These are phyloP conservation scores for Globisporangium carolinianum DNA, from an alignment of 352 stramenopile genomes.

Conservation along the genomic window DNA sequence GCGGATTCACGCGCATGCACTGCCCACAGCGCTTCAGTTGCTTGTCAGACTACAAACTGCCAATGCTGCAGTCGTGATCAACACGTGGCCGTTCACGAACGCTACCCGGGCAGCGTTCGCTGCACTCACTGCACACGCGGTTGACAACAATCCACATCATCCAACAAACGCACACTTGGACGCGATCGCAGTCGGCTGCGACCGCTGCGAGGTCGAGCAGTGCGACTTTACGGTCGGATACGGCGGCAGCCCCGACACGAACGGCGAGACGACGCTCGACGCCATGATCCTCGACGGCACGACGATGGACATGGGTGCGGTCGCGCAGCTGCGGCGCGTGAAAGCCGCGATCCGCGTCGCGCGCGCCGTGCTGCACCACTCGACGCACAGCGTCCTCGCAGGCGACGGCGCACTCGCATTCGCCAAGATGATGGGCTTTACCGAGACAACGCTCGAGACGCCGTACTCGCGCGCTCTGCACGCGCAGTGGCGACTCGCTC, in stretches of 20 bases:
- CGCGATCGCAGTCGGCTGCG: slow-evolving; percentile 63
- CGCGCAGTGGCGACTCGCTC: slow-evolving; percentile 41
- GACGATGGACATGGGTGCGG: slow-evolving; percentile 80
- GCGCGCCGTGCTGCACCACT: slow-evolving; percentile 85
- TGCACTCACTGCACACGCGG: slow-evolving; percentile 16
- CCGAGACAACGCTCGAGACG: slow-evolving; percentile 64
- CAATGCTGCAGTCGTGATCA: slow-evolving; percentile 55
- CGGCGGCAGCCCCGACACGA: slow-evolving; percentile 79
- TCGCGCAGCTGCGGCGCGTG: slow-evolving; percentile 71
- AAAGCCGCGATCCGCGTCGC: slow-evolving; percentile 83
- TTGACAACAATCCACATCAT: not conserved
- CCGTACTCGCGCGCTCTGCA: slow-evolving; percentile 46
- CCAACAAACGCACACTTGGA: slow-evolving; percentile 28
- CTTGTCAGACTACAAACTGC: not conserved
- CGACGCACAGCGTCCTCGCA: slow-evolving; percentile 80
- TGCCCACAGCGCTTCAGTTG: not conserved
- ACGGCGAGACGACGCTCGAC: slow-evolving; percentile 86
- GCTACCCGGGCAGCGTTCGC: slow-evolving; percentile 63
- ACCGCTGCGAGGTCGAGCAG: slow-evolving; percentile 77
- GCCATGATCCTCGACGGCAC: slow-evolving; percentile 88
- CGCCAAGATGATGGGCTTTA: slow-evolving; percentile 89
- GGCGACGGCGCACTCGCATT: slow-evolving; percentile 82
- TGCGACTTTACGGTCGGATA: slow-evolving; percentile 88
- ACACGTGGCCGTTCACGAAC: slow-evolving; percentile 78
- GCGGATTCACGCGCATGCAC: not conserved